Evolutionary conservation across 2,329 filamentous ascomycete genomes (phyloP), one percentile per base, ranked within the genome.

Genomic region (Fusarium agapanthi): DNA sequence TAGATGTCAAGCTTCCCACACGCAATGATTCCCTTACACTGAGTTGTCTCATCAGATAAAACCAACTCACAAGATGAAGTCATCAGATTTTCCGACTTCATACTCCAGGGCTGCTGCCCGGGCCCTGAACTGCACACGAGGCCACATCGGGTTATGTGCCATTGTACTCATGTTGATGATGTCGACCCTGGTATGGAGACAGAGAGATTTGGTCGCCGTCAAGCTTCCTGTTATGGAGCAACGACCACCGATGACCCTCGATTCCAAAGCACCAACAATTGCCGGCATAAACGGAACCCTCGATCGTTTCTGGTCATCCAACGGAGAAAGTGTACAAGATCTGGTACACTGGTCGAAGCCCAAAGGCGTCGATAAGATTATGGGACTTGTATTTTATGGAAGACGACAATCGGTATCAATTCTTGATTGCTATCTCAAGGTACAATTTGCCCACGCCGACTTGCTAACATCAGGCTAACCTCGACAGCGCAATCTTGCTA

Each of bases 331-430:
- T 7, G 38, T 73, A 15, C 62, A 69, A 13, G 75, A 67, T 12
- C 40, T 77, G 24, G 59, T 61, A 28, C 45, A 75, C 12, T 77
- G 69, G 71, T 43, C 72, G 35, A 63, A 71, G 43, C 76, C 76
- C 4, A 28, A 55, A 5, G 43, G 68, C 16, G 60, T 78, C 14
- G 62, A 61, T 6, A 83, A 81, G 69, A 76, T 86, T n/a, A 80
- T 86, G 65, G 85, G 80, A 22, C 79, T 86, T 62, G 83, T 86
- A 2, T 86, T 86, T 63, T 86, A 81, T 66, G 85, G 84, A 26
- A 81, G 85, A 22, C 81, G 81, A 55, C 77, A 80, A 61, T 82
- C 82, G 15, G 83, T 86, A 30, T 82, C 84, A 37, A 82, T 86
- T 34, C 72, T 87, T 44, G 84, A 86, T 67, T 87, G 85, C 65